A percentile compares a stretch with the other conserved stretches of the same genome.
Conservation (phyloP, 2,329 filamentous ascomycete species). For the Trichophaea hybrida region DNA sequence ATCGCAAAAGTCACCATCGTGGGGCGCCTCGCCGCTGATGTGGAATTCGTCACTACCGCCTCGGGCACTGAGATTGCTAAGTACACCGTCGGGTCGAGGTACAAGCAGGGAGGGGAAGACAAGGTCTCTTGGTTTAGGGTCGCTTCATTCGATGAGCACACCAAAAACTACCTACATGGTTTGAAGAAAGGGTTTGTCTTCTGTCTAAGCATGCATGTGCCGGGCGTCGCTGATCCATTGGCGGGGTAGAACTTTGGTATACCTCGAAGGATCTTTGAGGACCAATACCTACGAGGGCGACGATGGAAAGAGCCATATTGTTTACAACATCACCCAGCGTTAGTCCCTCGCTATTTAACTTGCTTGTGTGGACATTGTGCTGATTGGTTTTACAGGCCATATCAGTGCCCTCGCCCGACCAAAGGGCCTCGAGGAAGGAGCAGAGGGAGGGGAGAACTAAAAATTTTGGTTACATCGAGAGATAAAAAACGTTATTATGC, state of each 20-base stretch:
- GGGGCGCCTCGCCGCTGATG: conserved; percentile 66
- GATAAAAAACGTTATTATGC: too few relatives aligned
- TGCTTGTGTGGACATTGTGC: background rate
- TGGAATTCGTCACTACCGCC: conserved; percentile 57
- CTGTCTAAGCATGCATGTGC: conserved; percentile 3
- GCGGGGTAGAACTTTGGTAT: conserved; percentile 53
- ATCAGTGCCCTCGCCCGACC: background rate
- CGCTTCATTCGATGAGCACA: conserved; percentile 52
- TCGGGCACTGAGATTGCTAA: conserved; percentile 59
- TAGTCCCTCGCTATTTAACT: conserved; percentile 32
- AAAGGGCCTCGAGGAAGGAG: background rate
- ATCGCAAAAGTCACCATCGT: conserved; percentile 74
- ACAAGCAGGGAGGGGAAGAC: conserved; percentile 49
- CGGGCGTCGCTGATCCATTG: background rate
- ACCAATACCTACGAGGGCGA: conserved; percentile 52
- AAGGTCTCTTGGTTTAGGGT: conserved; percentile 81
- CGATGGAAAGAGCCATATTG: conserved; percentile 52
- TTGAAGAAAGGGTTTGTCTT: conserved; percentile 70
- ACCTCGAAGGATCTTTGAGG: conserved; percentile 66
- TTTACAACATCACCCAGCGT: conserved; percentile 68
- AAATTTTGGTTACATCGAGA: background rate
- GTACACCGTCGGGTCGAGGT: conserved; percentile 53
- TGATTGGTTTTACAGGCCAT: background rate
- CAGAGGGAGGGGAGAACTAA: background rate
- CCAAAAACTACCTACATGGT: conserved; percentile 55